A percentile compares a stretch with the other conserved stretches of the same genome.
Conservation (phyloP, 164 flowering plant species). For the Berberis thunbergii region DNA sequence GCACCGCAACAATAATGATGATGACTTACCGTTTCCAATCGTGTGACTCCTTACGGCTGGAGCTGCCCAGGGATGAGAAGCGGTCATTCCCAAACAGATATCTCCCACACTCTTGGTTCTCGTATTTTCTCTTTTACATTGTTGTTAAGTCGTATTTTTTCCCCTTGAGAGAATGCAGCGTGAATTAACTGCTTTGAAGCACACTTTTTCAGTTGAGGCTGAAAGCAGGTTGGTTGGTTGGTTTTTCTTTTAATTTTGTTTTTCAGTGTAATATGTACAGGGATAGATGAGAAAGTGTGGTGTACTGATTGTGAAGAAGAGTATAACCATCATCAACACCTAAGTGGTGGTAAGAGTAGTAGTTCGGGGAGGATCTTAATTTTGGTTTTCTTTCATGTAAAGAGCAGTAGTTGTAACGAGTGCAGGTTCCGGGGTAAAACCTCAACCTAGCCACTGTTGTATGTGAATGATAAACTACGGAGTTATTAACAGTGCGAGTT, state of each 20-base stretch:
- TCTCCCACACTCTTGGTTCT: neutral
- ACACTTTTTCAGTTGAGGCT: neutral
- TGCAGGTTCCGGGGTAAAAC: constrained; percentile 2
- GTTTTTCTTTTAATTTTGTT: neutral
- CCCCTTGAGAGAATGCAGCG: neutral
- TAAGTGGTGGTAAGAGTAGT: neutral
- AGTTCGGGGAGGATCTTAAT: neutral
- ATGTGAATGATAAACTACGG: neutral
- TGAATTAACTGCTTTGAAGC: neutral
- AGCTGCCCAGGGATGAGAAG: neutral
- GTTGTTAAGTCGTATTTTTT: neutral
- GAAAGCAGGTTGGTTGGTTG: neutral
- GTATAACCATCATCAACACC: neutral
- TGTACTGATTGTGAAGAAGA: neutral
- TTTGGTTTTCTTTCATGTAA: constrained; percentile 1
- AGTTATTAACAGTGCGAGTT: too few species aligned
- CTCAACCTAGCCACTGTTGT: neutral
- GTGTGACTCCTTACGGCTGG: constrained; percentile 14
- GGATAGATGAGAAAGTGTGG: neutral
- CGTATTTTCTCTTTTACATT: neutral
- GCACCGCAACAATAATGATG: constrained; percentile 22
- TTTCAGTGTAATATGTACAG: constrained; percentile 1
- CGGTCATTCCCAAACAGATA: neutral
- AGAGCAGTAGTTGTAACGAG: neutral
- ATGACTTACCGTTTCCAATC: constrained; percentile 13